phyloP scores from a whole-genome alignment of 1,139 yeast genomes.

The Saccharomyces hybrid region DNA sequence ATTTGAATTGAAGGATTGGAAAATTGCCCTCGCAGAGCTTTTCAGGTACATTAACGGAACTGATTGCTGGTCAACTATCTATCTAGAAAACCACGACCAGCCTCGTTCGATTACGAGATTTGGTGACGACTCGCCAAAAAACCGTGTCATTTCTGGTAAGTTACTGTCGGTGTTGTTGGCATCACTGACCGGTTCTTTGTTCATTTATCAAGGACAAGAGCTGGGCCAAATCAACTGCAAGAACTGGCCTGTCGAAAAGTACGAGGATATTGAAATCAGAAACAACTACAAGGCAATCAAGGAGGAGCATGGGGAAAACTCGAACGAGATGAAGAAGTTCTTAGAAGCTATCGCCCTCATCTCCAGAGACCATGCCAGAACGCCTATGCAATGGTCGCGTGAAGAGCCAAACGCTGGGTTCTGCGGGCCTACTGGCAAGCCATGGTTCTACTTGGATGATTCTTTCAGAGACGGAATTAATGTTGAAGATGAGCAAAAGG shows the following conservation, averaged over 20 bases:
- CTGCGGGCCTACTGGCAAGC: conserved; percentile 36
- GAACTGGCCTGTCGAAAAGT: conserved; percentile 44
- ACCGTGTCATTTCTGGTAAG: conserved; percentile 36
- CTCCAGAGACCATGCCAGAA: not conserved
- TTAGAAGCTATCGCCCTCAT: not conserved
- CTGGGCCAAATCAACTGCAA: conserved; percentile 49
- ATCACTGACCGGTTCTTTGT: conserved; percentile 49
- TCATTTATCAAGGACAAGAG: conserved; percentile 56
- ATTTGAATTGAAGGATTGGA: conserved; percentile 39
- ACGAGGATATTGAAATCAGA: conserved; percentile 44
- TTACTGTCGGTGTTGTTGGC: conserved; percentile 24
- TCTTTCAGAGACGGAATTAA: conserved; percentile 42
- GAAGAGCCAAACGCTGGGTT: conserved; percentile 42
- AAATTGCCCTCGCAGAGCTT: conserved; percentile 35
- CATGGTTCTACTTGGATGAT: conserved; percentile 52
- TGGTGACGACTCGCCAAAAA: conserved; percentile 39
- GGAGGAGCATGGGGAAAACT: conserved; percentile 6
- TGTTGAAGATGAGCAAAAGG: conserved; percentile 41
- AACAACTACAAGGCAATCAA: conserved; percentile 38
- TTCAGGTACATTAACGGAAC: conserved; percentile 40
- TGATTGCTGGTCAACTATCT: conserved; percentile 56
- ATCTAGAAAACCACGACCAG: conserved; percentile 54
- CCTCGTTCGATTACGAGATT: conserved; percentile 48
- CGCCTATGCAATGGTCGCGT: conserved; percentile 7
- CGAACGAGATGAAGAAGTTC: not conserved